Evolutionary conservation across 2,329 filamentous ascomycete species (phyloP), one percentile per base, ranked within the genome.

Genomic region (Fusarium algeriense): DNA sequence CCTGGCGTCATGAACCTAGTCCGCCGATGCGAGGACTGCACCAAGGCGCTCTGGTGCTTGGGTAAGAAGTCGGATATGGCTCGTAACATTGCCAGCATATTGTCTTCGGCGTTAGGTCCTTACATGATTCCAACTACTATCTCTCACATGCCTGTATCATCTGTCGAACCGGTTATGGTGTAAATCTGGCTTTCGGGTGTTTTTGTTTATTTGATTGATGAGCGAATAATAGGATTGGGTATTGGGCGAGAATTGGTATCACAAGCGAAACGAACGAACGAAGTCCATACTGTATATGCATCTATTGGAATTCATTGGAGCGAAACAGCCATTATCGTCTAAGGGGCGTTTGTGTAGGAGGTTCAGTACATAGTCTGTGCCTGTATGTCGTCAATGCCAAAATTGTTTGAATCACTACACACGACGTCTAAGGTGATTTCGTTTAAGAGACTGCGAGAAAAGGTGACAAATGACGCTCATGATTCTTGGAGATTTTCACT

Each of bases 21-120:
- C 41, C 74, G 72, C 23, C 80, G 82, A 26, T 85, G 83, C 58
- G 82, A 85, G 55, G 80, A 83, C 52, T 89, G 86, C 70, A 83
- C 88, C 20, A 82, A 82, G 72, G 87, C 86, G 5, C 78, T 89
- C 30, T 87, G 85, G 81, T 85, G 85, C 57, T 78, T 89, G 20
- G 87, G 87, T 4, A 84, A 84, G 62, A 89, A 88, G 73, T 88
- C 86, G 6, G 87, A 88, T 68, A 88, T 79, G 78, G 76, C 78
- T 30, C 74, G 75, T 32, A 77, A 74, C 50, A 77, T 77, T 59
- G 75, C 73, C 7, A 72, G 63, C 41, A 76, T 77, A 44, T 59
- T 77, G 19, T 76, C 75, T 32, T 68, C 69, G 37, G 75, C 75
- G 52, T 54, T 76, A 55, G 67, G 68, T 5, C 75, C 75, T n/a